Conservation (phyloP, 805 yeast species). For the Suhomyces xylopsoci region DNA sequence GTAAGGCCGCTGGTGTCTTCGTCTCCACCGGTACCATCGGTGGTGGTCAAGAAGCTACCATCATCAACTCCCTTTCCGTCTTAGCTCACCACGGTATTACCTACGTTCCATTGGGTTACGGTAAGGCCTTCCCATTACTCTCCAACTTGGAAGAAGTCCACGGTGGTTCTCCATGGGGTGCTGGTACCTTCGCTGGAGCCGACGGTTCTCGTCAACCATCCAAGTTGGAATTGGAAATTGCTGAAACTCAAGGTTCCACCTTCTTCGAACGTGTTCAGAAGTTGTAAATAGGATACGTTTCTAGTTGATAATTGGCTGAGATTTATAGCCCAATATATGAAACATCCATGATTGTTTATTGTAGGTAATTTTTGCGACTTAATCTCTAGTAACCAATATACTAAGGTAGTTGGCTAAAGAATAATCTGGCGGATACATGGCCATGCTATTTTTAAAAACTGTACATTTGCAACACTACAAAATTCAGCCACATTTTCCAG, state of each 20-base stretch:
- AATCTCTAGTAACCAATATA: no score
- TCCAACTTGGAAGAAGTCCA: constrained; percentile 61
- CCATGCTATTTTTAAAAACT: no score
- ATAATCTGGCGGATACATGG: no score
- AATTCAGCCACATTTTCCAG: neutral
- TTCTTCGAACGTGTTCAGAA: constrained; percentile 40
- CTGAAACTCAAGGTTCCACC: constrained; percentile 62
- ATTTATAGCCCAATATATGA: neutral
- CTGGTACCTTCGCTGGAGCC: constrained; percentile 73
- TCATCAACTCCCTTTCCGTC: constrained; percentile 59
- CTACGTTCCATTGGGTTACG: constrained; percentile 77
- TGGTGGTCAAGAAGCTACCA: constrained; percentile 80
- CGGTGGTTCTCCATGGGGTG: constrained; percentile 87
- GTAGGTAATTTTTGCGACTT: neutral
- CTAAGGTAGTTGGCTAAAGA: no score
- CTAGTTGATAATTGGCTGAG: neutral
- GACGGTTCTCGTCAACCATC: constrained; percentile 74
- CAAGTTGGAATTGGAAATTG: constrained; percentile 60
- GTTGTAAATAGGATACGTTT: constrained; percentile 10
- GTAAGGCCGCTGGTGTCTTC: constrained; percentile 73
- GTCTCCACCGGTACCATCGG: constrained; percentile 72
- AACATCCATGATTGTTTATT: neutral
- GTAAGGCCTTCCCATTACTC: constrained; percentile 51
- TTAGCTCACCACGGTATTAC: constrained; percentile 79
- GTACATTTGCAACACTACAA: neutral